Conservation (phyloP, 495 filamentous ascomycete genomes). For the Penicillium dipodomyicola region DNA sequence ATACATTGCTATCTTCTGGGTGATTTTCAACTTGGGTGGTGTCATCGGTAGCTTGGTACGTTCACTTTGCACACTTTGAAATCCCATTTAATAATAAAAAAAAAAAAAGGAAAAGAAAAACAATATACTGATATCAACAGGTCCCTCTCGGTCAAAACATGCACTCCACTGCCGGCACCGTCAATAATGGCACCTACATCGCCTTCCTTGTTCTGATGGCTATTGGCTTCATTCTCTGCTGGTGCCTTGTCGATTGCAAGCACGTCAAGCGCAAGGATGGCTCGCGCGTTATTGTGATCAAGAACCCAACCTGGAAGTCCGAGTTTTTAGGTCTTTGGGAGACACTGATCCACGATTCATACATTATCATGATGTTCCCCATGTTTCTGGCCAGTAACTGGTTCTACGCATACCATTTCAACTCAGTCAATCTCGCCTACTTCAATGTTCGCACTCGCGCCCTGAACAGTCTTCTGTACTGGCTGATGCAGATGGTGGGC, state of each 20-base stretch:
- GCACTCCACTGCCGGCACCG: conserved; percentile 55
- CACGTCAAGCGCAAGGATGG: conserved; percentile 78
- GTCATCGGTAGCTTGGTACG: conserved; percentile 82
- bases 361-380: conserved; percentile 82
- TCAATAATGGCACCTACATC: conserved; percentile 84
- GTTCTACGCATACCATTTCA: conserved; percentile 54
- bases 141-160: conserved; percentile 81
- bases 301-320: conserved; percentile 76
- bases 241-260: conserved; percentile 71
- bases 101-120: neutral
- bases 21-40: conserved; percentile 91
- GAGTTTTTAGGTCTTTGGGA: conserved; percentile 78
- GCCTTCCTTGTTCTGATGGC: conserved; percentile 89
- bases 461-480: conserved; percentile 84
- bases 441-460: conserved; percentile 82
- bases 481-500: conserved; percentile 81
- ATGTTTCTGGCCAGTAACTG: conserved; percentile 65
- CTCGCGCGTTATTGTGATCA: conserved; percentile 79
- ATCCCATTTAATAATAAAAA: too few species aligned
- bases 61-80: neutral
- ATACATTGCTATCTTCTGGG: conserved; percentile 90
- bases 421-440: conserved; percentile 57
- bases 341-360: conserved; percentile 67
- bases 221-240: conserved; percentile 67
- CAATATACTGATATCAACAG: conserved; percentile 25